phyloP scores from a whole-genome alignment of 768 basidiomycete genomes.

The Lepiota subincarnata region DNA sequence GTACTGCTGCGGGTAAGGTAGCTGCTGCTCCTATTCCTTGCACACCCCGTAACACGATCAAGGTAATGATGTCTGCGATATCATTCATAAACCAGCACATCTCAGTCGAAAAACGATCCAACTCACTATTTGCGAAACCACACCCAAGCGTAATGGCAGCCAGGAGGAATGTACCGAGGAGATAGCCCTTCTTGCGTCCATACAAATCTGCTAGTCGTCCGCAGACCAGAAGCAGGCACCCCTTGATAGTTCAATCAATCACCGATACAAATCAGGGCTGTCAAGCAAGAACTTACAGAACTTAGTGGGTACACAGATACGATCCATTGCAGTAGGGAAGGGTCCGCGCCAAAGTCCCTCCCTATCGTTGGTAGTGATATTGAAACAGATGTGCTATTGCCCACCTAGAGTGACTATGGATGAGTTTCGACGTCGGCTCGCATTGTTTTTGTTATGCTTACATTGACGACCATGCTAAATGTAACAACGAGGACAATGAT shows the following conservation, averaged over 20 bases:
- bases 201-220: constrained; percentile 80
- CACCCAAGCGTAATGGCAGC: constrained; percentile 58
- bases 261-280: neutral
- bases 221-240: constrained; percentile 71
- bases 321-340: constrained; percentile 62
- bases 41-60: constrained; percentile 71
- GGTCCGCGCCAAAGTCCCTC: constrained; percentile 40
- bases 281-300: constrained; percentile 37
- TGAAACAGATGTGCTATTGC: constrained; percentile 42
- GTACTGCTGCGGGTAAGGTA: constrained; percentile 65
- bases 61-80: constrained; percentile 48
- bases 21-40: constrained; percentile 83
- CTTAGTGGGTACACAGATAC: constrained; percentile 62
- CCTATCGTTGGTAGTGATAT: constrained; percentile 54
- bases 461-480: constrained; percentile 35
- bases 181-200: constrained; percentile 67
- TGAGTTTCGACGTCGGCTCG: neutral
- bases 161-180: constrained; percentile 53
- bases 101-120: neutral
- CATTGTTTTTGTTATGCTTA: constrained; percentile 11
- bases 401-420: constrained; percentile 23
- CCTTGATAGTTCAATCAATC: constrained; percentile 34
- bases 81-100: neutral
- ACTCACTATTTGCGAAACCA: constrained; percentile 54
- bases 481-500: constrained; percentile 32